Base-by-base conservation (phyloP, 2,329 filamentous ascomycete species). In the Fusarium armeniacum region DNA sequence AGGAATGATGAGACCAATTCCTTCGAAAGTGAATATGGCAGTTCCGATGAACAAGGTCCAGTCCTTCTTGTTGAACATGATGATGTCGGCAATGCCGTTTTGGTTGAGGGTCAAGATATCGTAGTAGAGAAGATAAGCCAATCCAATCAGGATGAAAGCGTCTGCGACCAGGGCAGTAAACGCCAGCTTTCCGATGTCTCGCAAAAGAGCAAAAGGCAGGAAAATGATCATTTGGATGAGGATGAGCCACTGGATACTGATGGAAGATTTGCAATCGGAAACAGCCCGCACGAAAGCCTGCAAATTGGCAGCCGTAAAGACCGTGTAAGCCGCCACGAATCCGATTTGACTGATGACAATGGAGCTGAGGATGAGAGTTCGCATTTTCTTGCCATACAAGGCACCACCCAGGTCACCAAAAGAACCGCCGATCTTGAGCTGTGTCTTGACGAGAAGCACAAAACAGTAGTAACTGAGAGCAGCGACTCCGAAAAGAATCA, bases 1-100 rank as follows among this genome's bases (percentile, higher is more conserved):
- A 0, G 97, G 96, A 67, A 99, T 98, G 79, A 99, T 97, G 50
- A 99, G 88, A 15, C 96, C 97, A 65, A 99, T 97, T 30, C 96
- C 96, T 78, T 99, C 96, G 77, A 98, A 99, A 0, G 96, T 98
- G 82, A 99, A 99, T 78, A 99, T 98, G 30, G 97, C 96, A 1
- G 97, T 99, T 66, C 96, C 97, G 74, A 99, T 99, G 79, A 99
- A 98, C 6, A 99, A 86, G 0, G 96, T 97, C 96, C 97, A 99
- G 78, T 94, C 91, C 65, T 91, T 89, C 41, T 91, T 81, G 83
- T 99, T 99, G 86, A 99, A 98, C 76, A 91, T 86, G 72, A 92
- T 88, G 76, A 98, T 94, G 78, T 99, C 96, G 7, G 93, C 87
- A 26, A 97, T 81, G 15, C 93, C 93, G 59, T 93, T 85, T 49